These are phyloP conservation scores for Cladosporium colombiae DNA, from an alignment of 2,329 filamentous ascomycete species.

Conservation along the genomic window DNA sequence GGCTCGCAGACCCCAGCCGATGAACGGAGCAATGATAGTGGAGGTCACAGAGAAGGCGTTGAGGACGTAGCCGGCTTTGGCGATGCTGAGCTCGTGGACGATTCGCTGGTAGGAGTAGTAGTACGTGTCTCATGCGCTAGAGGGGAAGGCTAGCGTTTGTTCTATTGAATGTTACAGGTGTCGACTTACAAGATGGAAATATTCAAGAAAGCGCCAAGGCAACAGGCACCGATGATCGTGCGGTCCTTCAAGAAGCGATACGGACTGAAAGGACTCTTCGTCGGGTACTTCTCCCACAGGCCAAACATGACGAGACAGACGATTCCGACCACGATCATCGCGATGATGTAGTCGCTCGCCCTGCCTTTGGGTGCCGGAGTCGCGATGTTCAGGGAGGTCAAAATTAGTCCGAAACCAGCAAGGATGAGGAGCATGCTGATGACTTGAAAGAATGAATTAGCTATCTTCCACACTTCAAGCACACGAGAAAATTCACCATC, in stretches of 20 bases:
- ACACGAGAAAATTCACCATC: conserved; percentile 26
- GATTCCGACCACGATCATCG: conserved; percentile 38
- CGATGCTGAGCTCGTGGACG: conserved; percentile 46
- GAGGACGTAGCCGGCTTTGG: conserved; percentile 1
- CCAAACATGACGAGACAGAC: conserved; percentile 47
- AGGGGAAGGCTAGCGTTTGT: conserved; percentile 40
- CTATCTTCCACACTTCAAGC: not conserved
- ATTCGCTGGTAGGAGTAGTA: conserved; percentile 51
- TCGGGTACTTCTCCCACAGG: conserved; percentile 59
- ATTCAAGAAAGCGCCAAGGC: conserved; percentile 14
- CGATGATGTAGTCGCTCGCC: conserved; percentile 43
- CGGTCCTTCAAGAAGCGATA: conserved; percentile 53
- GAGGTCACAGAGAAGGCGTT: not conserved
- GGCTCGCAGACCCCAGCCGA: conserved; percentile 51
- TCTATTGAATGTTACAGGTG: conserved; percentile 32
- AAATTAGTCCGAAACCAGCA: conserved; percentile 61
- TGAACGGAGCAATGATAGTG: conserved; percentile 52
- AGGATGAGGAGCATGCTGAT: conserved; percentile 32
- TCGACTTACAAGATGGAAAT: conserved; percentile 46
- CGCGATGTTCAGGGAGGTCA: conserved; percentile 66
- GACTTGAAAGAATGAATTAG: conserved; percentile 21
- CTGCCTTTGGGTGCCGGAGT: conserved; percentile 38
- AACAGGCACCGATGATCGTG: conserved; percentile 53
- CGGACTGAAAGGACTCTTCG: conserved; percentile 60
- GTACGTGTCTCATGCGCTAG: conserved; percentile 41